Base-by-base conservation (phyloP, 192 early-diverging fungal genomes). In the Backusella luteola region DNA sequence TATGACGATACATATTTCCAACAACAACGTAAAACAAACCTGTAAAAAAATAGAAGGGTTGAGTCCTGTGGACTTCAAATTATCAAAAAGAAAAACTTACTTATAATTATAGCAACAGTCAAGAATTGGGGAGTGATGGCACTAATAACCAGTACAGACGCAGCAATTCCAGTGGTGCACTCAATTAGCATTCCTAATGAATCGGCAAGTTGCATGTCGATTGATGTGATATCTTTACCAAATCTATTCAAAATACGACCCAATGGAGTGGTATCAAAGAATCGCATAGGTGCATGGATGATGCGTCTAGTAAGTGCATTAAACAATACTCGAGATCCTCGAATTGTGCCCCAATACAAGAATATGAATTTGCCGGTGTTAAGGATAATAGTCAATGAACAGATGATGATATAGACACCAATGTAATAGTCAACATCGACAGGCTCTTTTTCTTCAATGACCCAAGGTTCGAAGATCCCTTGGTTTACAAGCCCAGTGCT, bases 221-320 rank as follows among this genome's bases (percentile, higher is more conserved):
- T 85, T 39, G 88, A 90, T 76, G 90, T 89, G 77, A 91, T 85
- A 81, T 97, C 96, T 74, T 94, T 94, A 36, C 90, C 90, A 73
- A 97, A 96, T 34, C 95, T 89, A 78, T 97, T 94, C 49, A 95
- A 76, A 79, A 97, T 90, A 44, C 96, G 89, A 15, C 96, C 94
- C 1, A 91, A 70, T 3, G 94, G 94, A 3, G 94, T 94, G 4
- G 88, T 84, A 72, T 91, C 90, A 78, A 91, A 91, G 75, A 88
- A 91, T 34, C 79, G 73, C 85, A 89, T 88, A 12, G 89, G 90
- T 7, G 89, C 81, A 74, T 86, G 89, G 23, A 85, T 69, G 21
- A 85, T 70, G 3, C 81, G 70, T 6, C 70, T 73, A 21, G 84
- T 46, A 1, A 86, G 73, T 6, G 74, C 52, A 29, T 82, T 68